These are phyloP conservation scores for Rhizopus microsporus DNA, from an alignment of 371 early-diverging fungal genomes.

Conservation along the genomic window DNA sequence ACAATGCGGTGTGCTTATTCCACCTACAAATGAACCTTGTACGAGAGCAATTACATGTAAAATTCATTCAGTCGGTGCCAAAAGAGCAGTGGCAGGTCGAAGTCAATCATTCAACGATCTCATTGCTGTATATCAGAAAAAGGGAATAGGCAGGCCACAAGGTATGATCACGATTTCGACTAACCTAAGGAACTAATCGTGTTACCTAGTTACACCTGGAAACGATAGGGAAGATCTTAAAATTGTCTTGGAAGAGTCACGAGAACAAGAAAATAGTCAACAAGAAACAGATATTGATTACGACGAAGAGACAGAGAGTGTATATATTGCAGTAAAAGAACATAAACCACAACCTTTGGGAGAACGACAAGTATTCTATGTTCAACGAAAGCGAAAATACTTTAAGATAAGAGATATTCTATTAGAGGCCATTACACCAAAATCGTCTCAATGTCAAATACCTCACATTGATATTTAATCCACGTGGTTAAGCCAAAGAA, in stretches of 20 bases:
- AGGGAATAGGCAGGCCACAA: slow-evolving; percentile 53
- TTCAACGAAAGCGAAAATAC: slow-evolving; percentile 62
- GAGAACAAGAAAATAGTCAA: slow-evolving; percentile 4
- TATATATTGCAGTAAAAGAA: slow-evolving; percentile 55
- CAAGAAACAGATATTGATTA: slow-evolving; percentile 46
- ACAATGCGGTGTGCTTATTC: slow-evolving; percentile 76
- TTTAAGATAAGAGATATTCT: slow-evolving; percentile 66
- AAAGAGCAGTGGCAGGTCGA: slow-evolving; percentile 76
- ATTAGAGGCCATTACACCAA: slow-evolving; percentile 66
- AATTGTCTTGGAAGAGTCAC: not conserved
- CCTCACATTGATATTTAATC: not conserved
- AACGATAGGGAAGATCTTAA: not conserved
- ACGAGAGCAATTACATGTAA: slow-evolving; percentile 84
- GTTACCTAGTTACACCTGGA: slow-evolving; percentile 2
- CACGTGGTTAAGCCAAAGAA: not conserved
- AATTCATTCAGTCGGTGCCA: slow-evolving; percentile 82
- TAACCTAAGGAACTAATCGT: not conserved
- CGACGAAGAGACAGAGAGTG: slow-evolving; percentile 67
- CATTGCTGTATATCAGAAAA: slow-evolving; percentile 69
- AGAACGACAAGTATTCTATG: slow-evolving; percentile 45
- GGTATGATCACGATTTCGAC: slow-evolving; percentile 25
- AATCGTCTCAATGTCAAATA: slow-evolving; percentile 22
- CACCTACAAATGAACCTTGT: slow-evolving; percentile 64
- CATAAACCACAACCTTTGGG: slow-evolving; percentile 65
- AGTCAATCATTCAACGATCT: slow-evolving; percentile 76